Base-by-base conservation (phyloP, 331 rosid genomes). In the Malus hybrid region DNA sequence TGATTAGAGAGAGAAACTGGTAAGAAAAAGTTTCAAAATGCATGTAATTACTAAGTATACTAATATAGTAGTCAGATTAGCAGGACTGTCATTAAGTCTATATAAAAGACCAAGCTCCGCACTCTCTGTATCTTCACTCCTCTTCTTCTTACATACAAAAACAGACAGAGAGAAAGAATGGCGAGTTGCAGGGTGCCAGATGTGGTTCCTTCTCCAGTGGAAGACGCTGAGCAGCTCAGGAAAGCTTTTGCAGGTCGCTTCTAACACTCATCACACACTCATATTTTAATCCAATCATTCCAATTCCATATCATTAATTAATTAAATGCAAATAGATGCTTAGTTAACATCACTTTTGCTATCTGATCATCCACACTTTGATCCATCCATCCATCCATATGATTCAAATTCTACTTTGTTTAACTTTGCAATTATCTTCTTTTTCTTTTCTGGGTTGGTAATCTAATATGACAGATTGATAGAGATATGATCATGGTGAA, bases 181-280 rank as follows among this genome's bases (percentile, higher is more conserved):
- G 82, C 96, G 70, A 78, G 87, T 29, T 46, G 88, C 71, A 86
- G 70, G 70, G 88, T 86, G 34, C 96, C 97, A 2, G 58, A 81
- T 62, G 79, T 79, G 14, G 75, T 85, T 82, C 97, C 97, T 71
- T 76, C 91, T 66, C 90, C 96, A 2, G 70, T 66, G 0, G 91
- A 91, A 66, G 97, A 91, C 81, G 36, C 77, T 24, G 93, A 88
- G 66, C 96, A 89, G 81, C 84, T 91, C 74, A 77, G 82, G 30
- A 86, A 83, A 79, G 93, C 97, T 61, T 88, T 89, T 75, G 74
- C 83, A 80, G 91, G 96, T 89, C 73, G 9, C 10, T 30, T 60
- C 28, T 18, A 7, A 2, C 10, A 42, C 14, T 42, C 14, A 42
- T 42, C 48, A 10, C 13, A 42, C 46, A 42, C 46, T 42, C 12